Evolutionary conservation across 1,139 yeast species (phyloP).

Genomic region (Komagataea norvegica): DNA sequence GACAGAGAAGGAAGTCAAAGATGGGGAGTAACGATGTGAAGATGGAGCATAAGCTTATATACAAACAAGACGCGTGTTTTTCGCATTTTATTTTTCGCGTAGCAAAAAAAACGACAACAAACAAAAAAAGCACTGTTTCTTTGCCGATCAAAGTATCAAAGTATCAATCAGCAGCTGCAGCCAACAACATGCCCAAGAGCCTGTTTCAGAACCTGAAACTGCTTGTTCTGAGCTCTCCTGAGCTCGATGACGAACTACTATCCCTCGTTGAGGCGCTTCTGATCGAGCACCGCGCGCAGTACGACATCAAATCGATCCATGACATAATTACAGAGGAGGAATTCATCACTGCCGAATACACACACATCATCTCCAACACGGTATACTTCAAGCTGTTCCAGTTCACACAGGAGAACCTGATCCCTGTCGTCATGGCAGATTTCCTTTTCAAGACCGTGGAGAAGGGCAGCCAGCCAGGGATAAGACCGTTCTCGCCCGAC

Average conservation of each 20-base stretch:
- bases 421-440: constrained; percentile 62
- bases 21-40: too few relatives aligned
- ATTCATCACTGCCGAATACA: constrained; percentile 27
- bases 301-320: constrained; percentile 20
- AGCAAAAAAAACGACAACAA: too few relatives aligned
- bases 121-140: too few relatives aligned
- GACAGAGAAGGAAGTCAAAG: neutral
- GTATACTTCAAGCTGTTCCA: constrained; percentile 52
- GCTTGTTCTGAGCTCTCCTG: constrained; percentile 37
- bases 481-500: constrained; percentile 55
- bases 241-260: constrained; percentile 28
- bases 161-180: too few relatives aligned
- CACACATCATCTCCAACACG: constrained; percentile 55
- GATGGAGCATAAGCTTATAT: too few relatives aligned
- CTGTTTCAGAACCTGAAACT: constrained; percentile 39
- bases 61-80: too few relatives aligned
- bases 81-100: neutral
- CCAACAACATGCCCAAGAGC: constrained; percentile 10
- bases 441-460: constrained; percentile 58
- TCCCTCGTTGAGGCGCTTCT: constrained; percentile 25
- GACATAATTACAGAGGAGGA: constrained; percentile 20
- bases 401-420: constrained; percentile 46
- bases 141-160: neutral
- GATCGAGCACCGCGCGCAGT: constrained; percentile 22
- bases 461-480: constrained; percentile 43